These are phyloP conservation scores for Echria macrotheca DNA, from an alignment of 495 filamentous ascomycete genomes.

Conservation along the genomic window DNA sequence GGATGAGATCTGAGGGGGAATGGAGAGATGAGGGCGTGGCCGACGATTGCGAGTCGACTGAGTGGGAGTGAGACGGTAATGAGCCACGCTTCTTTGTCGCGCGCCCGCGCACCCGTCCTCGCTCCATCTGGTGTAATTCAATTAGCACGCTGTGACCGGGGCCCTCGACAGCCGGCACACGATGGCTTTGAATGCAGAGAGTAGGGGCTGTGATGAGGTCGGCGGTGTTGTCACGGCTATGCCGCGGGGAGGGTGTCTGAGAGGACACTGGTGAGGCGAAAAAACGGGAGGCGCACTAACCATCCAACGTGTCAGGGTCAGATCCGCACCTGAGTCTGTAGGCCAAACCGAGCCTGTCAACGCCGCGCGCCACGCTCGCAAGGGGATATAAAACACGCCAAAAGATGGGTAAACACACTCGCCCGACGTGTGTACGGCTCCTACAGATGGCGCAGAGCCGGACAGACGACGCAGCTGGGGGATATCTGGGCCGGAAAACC, in stretches of 20 bases:
- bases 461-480: conserved; percentile 1
- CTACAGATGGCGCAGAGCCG: conserved; percentile 4
- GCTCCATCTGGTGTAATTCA: conserved; percentile 30
- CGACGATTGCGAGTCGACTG: conserved; percentile 1
- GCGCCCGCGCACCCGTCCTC: conserved; percentile 28
- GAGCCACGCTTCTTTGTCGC: conserved; percentile 28
- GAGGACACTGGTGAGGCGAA: conserved; percentile 24
- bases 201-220: not conserved
- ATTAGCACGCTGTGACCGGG: conserved; percentile 1
- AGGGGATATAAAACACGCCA: not conserved
- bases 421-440: not conserved
- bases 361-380: not conserved
- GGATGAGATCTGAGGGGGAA: not conserved
- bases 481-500: conserved; percentile 16
- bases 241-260: conserved; percentile 3
- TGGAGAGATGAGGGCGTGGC: not conserved
- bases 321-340: conserved; percentile 10
- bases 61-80: conserved; percentile 16
- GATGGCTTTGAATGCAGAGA: not conserved
- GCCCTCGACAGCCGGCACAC: not conserved
- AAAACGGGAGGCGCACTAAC: conserved; percentile 30
- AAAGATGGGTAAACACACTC: not conserved
- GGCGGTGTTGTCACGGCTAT: not conserved
- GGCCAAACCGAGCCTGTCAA: conserved; percentile 10
- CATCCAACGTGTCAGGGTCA: conserved; percentile 32